These are phyloP conservation scores for Salix brachista DNA, from an alignment of 345 rosid genomes.

Conservation along the genomic window DNA sequence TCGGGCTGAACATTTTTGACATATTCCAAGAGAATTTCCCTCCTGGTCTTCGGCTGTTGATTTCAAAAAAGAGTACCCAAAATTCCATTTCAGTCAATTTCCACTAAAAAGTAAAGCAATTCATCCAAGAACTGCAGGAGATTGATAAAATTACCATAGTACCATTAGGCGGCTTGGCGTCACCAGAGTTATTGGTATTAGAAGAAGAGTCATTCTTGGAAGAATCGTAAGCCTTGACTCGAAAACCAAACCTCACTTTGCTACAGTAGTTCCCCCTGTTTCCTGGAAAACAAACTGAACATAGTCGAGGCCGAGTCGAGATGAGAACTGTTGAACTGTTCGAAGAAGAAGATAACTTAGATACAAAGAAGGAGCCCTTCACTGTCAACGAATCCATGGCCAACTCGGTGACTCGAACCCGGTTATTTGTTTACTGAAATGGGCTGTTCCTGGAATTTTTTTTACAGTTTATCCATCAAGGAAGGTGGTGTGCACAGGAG, in stretches of 20 bases:
- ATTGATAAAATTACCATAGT: conserved; percentile 42
- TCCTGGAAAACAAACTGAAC: conserved; percentile 32
- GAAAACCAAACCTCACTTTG: conserved; percentile 27
- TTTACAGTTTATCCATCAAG: conserved; percentile 8
- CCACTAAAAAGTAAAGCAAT: not conserved
- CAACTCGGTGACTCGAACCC: not conserved
- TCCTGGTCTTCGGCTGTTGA: conserved; percentile 60
- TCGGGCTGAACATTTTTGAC: conserved; percentile 94
- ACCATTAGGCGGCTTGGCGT: conserved; percentile 64
- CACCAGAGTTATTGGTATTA: conserved; percentile 37
- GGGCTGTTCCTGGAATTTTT: not conserved
- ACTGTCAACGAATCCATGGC: conserved; percentile 54
- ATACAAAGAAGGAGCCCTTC: conserved; percentile 32
- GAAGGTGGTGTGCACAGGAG: not conserved
- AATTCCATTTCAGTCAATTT: conserved; percentile 3
- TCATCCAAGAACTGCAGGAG: not conserved
- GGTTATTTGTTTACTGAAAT: not conserved
- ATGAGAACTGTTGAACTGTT: conserved; percentile 14
- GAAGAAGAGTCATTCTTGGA: conserved; percentile 39
- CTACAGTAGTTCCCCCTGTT: conserved; percentile 16
- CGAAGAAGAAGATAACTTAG: conserved; percentile 24
- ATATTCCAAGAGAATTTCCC: conserved; percentile 82
- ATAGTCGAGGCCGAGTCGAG: conserved; percentile 32
- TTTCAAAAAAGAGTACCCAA: conserved; percentile 7
- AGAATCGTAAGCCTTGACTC: conserved; percentile 60